Evolutionary conservation across 352 stramenopile species (phyloP), one percentile per base, ranked within the genome.

Genomic region (Globisporangium paddicum): DNA sequence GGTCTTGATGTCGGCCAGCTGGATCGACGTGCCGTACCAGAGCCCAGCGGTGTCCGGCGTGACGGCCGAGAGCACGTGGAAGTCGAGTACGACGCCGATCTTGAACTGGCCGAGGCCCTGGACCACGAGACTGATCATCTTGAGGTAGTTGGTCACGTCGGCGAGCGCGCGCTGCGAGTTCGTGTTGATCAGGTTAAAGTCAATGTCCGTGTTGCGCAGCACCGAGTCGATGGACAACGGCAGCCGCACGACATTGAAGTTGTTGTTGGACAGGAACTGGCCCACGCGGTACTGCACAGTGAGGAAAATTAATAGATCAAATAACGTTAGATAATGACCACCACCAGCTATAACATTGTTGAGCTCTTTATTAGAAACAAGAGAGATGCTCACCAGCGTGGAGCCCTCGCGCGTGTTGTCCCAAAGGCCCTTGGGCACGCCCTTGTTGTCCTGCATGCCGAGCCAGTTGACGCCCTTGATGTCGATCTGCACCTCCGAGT

Each of bases 401-500:
- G 83, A 82, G 45, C 85, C 85, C 34, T 91, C 78, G 46, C 84
- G 74, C n/a, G 76, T 75, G 69, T 80, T 87, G 60, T 95, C 85
- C 85, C 85, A 95, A 2, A 95, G 64, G 3, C 85, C 85, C 56
- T 87, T 87, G 34, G 78, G 77, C 23, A 93, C 76, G 48, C 79
- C 79, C 45, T 85, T 79, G 35, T 50, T 72, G 69, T 84, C 72
- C 67, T 95, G 63, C 81, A 93, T 90, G 46, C 85, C 85, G 37
- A 89, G 75, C 85, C 85, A 95, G 71, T 91, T 95, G 49, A 93
- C 68, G 48, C 85, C 85, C 67, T 95, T 95, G 60, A 95, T 86
- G 58, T 89, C 77, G 19, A 95, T 67, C 62, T 87, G 74, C 37
- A 78, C 77, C 32, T 84, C 73, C 28, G 69, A 79, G 48, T 74